Conservation (phyloP, 345 rosid genomes). For the Camelina sativa region DNA sequence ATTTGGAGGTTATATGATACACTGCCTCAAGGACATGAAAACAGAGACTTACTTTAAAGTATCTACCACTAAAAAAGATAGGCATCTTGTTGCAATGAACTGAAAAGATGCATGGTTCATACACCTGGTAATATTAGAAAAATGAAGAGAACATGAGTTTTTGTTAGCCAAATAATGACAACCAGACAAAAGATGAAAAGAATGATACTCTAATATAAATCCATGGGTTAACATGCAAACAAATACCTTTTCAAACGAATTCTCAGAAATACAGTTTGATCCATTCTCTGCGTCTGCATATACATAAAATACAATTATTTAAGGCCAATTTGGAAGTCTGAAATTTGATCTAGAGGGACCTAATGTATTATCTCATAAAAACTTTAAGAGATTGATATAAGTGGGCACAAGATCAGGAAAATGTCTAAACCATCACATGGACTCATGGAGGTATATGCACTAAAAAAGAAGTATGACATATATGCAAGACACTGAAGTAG, state of each 20-base stretch:
- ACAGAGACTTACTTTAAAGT: conserved; percentile 69
- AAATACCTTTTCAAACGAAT: conserved; percentile 40
- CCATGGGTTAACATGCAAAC: background rate
- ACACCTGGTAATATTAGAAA: conserved; percentile 49
- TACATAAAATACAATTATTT: conserved; percentile 1
- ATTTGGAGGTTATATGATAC: background rate
- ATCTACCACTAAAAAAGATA: conserved; percentile 86
- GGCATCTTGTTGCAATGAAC: conserved; percentile 65
- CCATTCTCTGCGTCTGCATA: conserved; percentile 37
- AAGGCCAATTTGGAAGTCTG: background rate
- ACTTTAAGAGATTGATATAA: background rate
- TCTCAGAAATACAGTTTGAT: conserved; percentile 30
- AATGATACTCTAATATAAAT: conserved; percentile 9
- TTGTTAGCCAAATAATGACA: conserved; percentile 18
- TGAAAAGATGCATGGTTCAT: conserved; percentile 71
- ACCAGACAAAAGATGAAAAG: background rate
- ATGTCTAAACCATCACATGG: background rate
- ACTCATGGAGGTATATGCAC: background rate
- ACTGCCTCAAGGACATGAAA: conserved; percentile 16
- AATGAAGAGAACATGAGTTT: conserved; percentile 14
- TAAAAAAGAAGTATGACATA: background rate
- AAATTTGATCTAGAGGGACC: background rate
- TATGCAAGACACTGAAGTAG: conserved; percentile 8
- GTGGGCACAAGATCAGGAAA: background rate
- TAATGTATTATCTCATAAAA: conserved; percentile 4